Base-by-base conservation (phyloP, 352 stramenopile species). In the Phytophthora ohioensis region DNA sequence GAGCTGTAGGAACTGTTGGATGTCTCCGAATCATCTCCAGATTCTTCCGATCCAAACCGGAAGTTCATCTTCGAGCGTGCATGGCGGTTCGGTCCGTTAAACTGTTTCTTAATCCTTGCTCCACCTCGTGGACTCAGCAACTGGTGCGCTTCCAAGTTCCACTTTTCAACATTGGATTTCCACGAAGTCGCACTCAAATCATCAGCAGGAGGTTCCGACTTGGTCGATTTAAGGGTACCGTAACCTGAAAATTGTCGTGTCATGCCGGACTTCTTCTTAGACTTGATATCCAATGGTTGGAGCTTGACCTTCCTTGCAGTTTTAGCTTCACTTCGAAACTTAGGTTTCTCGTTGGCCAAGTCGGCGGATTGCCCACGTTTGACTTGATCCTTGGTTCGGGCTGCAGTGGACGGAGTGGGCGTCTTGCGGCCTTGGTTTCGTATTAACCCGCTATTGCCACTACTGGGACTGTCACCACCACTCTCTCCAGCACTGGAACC, bases 101-200 rank as follows among this genome's bases (percentile, higher is more conserved):
- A 62, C 36, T 70, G 51, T 8, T 73, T 82, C 55, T 75, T 80
- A 39, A 43, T 63, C 68, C 68, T 85, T 47, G 46, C 60, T 52
- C 54, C 69, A 10, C 47, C 64, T 6, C 79, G 75, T 3, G 81
- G 80, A 46, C 75, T 83, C 36, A 85, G 64, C 43, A 60, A 63
- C 17, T 70, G 31, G 43, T 64, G 67, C 1, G 69, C 57, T 43
- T 85, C 69, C 30, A 74, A 59, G 15, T 63, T 75, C 78, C 76
- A 84, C 47, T 81, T 83, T 17, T 80, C 72, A 3, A 85, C 64
- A 46, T 84, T 81, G 9, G 74, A 75, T 32, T 75, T 79, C 81
- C 82, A 89, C 54, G 65, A 61, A 32, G 79, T 75, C 17, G 58
- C 58, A 58, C 48, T 56, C 1, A 10, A 27, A 15, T 62, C 66